phyloP scores from a whole-genome alignment of 768 basidiomycete species.

The Roridomyces roridus region DNA sequence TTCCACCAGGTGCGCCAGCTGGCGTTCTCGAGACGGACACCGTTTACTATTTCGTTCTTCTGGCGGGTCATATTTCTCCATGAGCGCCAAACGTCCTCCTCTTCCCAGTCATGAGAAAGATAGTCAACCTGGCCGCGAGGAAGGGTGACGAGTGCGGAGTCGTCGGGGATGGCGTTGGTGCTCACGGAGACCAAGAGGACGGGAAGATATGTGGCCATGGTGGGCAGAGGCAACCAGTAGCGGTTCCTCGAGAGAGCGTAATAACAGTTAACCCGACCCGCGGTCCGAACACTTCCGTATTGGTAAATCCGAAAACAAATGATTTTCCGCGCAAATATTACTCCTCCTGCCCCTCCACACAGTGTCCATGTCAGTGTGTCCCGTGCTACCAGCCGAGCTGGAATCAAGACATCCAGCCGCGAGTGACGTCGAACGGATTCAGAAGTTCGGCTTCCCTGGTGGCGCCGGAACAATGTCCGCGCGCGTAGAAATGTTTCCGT shows the following conservation, averaged over 20 bases:
- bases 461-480: too few species aligned
- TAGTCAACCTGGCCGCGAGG: slow-evolving; percentile 98
- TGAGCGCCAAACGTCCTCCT: slow-evolving; percentile 98
- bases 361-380: too few species aligned
- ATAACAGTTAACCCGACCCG: not conserved
- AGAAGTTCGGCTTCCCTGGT: too few species aligned
- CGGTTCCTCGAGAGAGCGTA: not conserved
- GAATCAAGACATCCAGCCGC: too few species aligned
- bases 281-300: not conserved
- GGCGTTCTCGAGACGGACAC: slow-evolving; percentile 93
- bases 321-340: too few species aligned
- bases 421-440: too few species aligned
- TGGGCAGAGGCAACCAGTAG: not conserved
- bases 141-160: slow-evolving; percentile 80
- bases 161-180: slow-evolving; percentile 69
- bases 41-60: slow-evolving; percentile 98
- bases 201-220: slow-evolving; percentile 74
- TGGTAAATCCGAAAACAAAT: too few species aligned
- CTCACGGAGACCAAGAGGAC: slow-evolving; percentile 70
- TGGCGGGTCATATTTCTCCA: slow-evolving; percentile 98
- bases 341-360: too few species aligned
- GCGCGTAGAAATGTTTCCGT: too few species aligned
- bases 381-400: too few species aligned
- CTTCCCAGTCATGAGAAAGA: slow-evolving; percentile 95
- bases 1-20: slow-evolving; percentile 99